Evolutionary conservation across 2,329 filamentous ascomycete species (phyloP).

Genomic region (Aspergillus latus): DNA sequence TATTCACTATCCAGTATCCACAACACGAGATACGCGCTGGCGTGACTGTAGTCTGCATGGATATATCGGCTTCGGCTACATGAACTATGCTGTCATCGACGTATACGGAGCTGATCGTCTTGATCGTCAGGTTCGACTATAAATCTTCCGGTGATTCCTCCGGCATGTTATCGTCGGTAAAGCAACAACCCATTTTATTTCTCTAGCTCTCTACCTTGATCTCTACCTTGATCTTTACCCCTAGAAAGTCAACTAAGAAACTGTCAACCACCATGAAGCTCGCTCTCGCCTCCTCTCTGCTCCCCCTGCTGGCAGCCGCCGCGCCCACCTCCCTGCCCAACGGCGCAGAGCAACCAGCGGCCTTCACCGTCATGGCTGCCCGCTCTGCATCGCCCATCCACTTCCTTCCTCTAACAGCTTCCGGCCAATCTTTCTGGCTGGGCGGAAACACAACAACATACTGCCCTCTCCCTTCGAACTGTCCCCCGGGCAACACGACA

Average conservation of each 20-base stretch:
- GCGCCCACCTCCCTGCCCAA: conserved; percentile 18
- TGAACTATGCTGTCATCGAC: not conserved
- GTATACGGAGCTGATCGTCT: conserved; percentile 20
- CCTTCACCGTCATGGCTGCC: conserved; percentile 47
- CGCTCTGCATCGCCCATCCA: conserved; percentile 54
- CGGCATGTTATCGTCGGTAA: not conserved
- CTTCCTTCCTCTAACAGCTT: conserved; percentile 48
- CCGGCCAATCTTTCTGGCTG: conserved; percentile 52
- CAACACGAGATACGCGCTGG: not conserved
- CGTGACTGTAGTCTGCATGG: not conserved
- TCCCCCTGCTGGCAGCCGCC: conserved; percentile 29
- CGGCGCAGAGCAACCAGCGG: conserved; percentile 1
- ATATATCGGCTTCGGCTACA: not conserved
- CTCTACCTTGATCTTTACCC: not conserved
- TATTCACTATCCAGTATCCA: not conserved
- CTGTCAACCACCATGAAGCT: conserved; percentile 27
- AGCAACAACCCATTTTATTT: not conserved
- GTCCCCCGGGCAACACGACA: conserved; percentile 51
- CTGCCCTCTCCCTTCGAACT: conserved; percentile 47
- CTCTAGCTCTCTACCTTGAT: not conserved
- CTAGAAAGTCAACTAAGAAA: not conserved
- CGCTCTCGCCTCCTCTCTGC: conserved; percentile 21
- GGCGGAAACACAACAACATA: conserved; percentile 50
- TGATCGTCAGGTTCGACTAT: conserved; percentile 2
- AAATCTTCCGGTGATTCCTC: not conserved